phyloP scores from a whole-genome alignment of 345 rosid genomes.

The Gossypium sturtianum region DNA sequence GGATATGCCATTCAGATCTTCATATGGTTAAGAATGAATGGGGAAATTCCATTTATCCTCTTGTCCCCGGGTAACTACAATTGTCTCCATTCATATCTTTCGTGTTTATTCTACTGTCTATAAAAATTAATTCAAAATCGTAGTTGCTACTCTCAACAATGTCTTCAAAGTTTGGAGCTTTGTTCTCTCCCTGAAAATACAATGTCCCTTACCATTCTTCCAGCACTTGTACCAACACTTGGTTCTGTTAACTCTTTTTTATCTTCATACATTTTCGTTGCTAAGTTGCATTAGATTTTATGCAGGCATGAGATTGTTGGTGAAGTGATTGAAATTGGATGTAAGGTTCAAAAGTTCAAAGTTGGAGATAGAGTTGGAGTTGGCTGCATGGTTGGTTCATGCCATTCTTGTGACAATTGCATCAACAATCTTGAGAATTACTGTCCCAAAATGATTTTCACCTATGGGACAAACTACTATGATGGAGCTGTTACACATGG shows the following conservation, averaged over 20 bases:
- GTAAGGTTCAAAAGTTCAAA: constrained; percentile 34
- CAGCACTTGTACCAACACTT: too few species aligned
- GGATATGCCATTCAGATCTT: constrained; percentile 39
- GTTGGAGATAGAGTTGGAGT: constrained; percentile 51
- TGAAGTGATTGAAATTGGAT: neutral
- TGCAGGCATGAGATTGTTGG: neutral
- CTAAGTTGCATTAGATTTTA: too few species aligned
- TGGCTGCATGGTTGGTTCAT: constrained; percentile 45
- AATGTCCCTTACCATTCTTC: too few species aligned
- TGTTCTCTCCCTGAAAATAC: too few species aligned
- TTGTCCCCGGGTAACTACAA: constrained; percentile 33
- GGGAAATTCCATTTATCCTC: constrained; percentile 33
- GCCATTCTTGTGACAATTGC: constrained; percentile 12
- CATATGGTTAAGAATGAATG: constrained; percentile 35
- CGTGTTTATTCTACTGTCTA: too few species aligned
- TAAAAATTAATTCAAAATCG: too few species aligned
- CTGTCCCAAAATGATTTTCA: neutral
- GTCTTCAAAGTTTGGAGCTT: too few species aligned
- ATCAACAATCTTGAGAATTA: constrained; percentile 18
- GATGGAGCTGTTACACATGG: neutral
- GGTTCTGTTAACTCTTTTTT: too few species aligned
- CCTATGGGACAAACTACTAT: neutral
- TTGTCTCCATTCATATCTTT: neutral
- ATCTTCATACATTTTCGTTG: too few species aligned
- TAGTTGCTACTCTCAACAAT: too few species aligned